Evolutionary conservation across 371 early-diverging fungal genomes (phyloP).

Genomic region (Mortierella sp.): DNA sequence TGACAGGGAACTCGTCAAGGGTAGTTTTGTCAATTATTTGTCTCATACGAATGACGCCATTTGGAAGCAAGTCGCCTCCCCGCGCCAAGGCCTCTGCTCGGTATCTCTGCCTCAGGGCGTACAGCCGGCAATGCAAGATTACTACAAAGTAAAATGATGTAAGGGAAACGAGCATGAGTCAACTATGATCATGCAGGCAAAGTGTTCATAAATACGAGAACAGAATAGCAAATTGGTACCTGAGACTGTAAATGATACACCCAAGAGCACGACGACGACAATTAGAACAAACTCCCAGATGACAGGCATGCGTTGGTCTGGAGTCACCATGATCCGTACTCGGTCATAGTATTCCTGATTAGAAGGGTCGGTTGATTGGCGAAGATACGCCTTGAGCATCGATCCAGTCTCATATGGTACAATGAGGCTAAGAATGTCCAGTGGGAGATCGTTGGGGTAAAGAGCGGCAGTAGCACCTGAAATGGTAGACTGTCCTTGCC

Average conservation of each 20-base stretch:
- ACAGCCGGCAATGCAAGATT: slow-evolving; percentile 38
- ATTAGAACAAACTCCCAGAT: slow-evolving; percentile 53
- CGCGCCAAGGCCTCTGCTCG: slow-evolving; percentile 43
- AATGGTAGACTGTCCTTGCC: slow-evolving; percentile 24
- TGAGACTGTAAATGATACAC: slow-evolving; percentile 48
- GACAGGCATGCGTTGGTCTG: slow-evolving; percentile 34
- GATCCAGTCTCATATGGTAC: slow-evolving; percentile 30
- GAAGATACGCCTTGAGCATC: slow-evolving; percentile 18
- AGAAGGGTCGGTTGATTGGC: slow-evolving; percentile 9
- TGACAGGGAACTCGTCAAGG: slow-evolving; percentile 38
- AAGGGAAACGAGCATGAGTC: neutral
- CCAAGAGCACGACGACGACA: slow-evolving; percentile 41
- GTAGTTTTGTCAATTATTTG: slow-evolving; percentile 35
- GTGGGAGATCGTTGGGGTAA: slow-evolving; percentile 8
- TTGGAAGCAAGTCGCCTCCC: slow-evolving; percentile 41
- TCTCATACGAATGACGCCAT: slow-evolving; percentile 33
- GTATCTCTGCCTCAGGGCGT: slow-evolving; percentile 34
- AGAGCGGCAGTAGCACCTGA: slow-evolving; percentile 34
- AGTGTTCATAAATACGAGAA: neutral
- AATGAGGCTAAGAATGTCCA: slow-evolving; percentile 33
- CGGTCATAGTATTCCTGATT: neutral
- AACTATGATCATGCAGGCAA: neutral
- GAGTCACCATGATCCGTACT: slow-evolving; percentile 18
- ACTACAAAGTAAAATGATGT: slow-evolving; percentile 16
- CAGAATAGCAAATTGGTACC: slow-evolving; percentile 20